Evolutionary conservation across 768 basidiomycete species (phyloP).

Genomic region (Leucocoprinus sp.): DNA sequence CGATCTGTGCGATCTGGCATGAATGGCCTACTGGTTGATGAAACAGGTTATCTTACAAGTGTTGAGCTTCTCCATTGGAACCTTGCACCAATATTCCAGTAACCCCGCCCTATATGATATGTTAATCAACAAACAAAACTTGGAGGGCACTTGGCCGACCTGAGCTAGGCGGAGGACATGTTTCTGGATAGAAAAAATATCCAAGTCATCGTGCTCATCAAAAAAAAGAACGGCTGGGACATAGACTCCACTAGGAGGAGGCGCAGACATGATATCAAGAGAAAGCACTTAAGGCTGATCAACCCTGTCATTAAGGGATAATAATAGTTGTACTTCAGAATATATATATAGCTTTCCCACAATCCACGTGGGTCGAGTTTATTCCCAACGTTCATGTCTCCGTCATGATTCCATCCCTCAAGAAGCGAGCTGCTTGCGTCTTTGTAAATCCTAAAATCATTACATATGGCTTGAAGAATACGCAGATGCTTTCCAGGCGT

Average conservation of each 20-base stretch:
- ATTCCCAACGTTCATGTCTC: slow-evolving; percentile 3
- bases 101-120: slow-evolving; percentile 51
- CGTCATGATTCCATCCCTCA: slow-evolving; percentile 37
- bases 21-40: background rate
- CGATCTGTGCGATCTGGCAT: slow-evolving; percentile 25
- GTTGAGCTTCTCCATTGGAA: slow-evolving; percentile 71
- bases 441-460: slow-evolving; percentile 34
- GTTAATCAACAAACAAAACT: slow-evolving; percentile 11
- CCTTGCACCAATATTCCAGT: slow-evolving; percentile 69
- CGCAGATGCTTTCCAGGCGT: slow-evolving; percentile 22
- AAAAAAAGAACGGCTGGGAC: slow-evolving; percentile 76
- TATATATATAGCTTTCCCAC: background rate
- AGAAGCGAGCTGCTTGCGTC: slow-evolving; percentile 27
- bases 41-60: slow-evolving; percentile 30
- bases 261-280: slow-evolving; percentile 18
- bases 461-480: slow-evolving; percentile 42
- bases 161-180: slow-evolving; percentile 70
- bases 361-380: slow-evolving; percentile 1
- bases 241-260: slow-evolving; percentile 64
- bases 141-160: slow-evolving; percentile 29
- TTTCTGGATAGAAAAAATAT: slow-evolving; percentile 54
- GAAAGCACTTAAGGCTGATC: slow-evolving; percentile 7
- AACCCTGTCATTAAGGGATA: no score
- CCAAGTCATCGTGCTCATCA: slow-evolving; percentile 60
- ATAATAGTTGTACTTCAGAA: background rate